A percentile compares a stretch with the other conserved stretches of the same genome.
phyloP scores from a whole-genome alignment of 2,329 filamentous ascomycete genomes.

The Curvularia verruculosa region DNA sequence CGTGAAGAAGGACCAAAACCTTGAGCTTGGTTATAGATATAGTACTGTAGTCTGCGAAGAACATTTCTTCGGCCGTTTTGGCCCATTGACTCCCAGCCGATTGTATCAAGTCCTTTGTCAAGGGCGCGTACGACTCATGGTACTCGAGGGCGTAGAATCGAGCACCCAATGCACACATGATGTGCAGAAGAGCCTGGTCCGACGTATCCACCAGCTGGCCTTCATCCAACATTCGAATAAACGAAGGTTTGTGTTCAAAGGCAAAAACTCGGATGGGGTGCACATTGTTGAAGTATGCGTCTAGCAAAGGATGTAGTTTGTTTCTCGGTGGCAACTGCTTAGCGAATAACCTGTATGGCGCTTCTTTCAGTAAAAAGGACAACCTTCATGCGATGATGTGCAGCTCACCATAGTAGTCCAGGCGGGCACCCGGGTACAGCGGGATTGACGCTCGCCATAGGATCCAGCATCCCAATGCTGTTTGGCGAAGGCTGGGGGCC shows the following conservation, averaged over 20 bases:
- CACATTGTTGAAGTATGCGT: conserved; percentile 43
- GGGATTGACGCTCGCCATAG: conserved; percentile 13
- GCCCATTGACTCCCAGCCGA: conserved; percentile 43
- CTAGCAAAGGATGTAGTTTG: conserved; percentile 35
- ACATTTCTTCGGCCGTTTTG: conserved; percentile 41
- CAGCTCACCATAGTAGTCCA: conserved; percentile 30
- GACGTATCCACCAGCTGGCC: conserved; percentile 36
- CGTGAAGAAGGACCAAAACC: conserved; percentile 39
- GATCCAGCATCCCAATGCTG: conserved; percentile 4
- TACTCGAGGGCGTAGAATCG: conserved; percentile 42
- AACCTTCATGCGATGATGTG: background rate
- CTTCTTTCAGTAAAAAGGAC: background rate
- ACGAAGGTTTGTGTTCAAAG: conserved; percentile 42
- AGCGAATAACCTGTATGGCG: conserved; percentile 31
- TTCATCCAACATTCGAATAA: conserved; percentile 44
- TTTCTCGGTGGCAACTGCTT: conserved; percentile 31
- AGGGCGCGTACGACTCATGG: conserved; percentile 33
- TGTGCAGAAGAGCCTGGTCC: conserved; percentile 39
- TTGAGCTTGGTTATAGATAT: conserved; percentile 42
- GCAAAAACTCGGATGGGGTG: conserved; percentile 38
- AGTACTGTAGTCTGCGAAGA: conserved; percentile 43
- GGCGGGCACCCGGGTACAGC: conserved; percentile 29
- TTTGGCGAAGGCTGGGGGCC: conserved; percentile 23
- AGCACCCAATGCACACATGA: conserved; percentile 42
- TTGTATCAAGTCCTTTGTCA: conserved; percentile 40